These are phyloP conservation scores for Xylariaceae sp. DNA, from an alignment of 2,329 filamentous ascomycete genomes.

Conservation along the genomic window DNA sequence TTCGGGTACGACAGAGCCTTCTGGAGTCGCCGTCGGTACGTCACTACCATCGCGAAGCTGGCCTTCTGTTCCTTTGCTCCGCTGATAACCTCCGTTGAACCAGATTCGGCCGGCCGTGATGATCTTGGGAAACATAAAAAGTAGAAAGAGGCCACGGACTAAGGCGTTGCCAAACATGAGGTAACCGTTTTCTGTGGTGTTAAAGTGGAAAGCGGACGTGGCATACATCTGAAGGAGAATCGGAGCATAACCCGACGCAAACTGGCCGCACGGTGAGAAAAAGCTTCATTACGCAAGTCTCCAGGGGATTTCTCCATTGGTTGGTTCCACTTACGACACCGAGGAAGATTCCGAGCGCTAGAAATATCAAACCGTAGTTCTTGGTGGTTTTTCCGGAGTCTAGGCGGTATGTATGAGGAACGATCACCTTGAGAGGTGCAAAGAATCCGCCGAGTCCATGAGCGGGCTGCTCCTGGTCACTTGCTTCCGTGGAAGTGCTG, in stretches of 20 bases:
- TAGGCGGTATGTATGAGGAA: slow-evolving; percentile 52
- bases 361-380: slow-evolving; percentile 60
- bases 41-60: neutral
- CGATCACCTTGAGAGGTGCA: slow-evolving; percentile 58
- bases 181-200: slow-evolving; percentile 52
- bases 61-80: neutral
- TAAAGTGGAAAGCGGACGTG: slow-evolving; percentile 51
- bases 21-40: slow-evolving; percentile 25
- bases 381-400: slow-evolving; percentile 46
- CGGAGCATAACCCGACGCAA: slow-evolving; percentile 65
- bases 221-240: slow-evolving; percentile 58
- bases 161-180: slow-evolving; percentile 54
- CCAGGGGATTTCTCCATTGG: neutral
- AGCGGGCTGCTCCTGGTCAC: slow-evolving; percentile 22
- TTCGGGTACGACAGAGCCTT: slow-evolving; percentile 25
- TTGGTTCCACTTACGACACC: slow-evolving; percentile 48
- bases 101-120: slow-evolving; percentile 45
- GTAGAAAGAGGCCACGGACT: slow-evolving; percentile 52
- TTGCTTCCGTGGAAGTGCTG: slow-evolving; percentile 13
- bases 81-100: slow-evolving; percentile 27
- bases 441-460: slow-evolving; percentile 52
- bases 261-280: slow-evolving; percentile 28
- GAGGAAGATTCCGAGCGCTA: slow-evolving; percentile 62
- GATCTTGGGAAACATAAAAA: slow-evolving; percentile 51
- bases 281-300: neutral